phyloP scores from a whole-genome alignment of 176 grass and related monocot species.

The Aegilops umbellulata region DNA sequence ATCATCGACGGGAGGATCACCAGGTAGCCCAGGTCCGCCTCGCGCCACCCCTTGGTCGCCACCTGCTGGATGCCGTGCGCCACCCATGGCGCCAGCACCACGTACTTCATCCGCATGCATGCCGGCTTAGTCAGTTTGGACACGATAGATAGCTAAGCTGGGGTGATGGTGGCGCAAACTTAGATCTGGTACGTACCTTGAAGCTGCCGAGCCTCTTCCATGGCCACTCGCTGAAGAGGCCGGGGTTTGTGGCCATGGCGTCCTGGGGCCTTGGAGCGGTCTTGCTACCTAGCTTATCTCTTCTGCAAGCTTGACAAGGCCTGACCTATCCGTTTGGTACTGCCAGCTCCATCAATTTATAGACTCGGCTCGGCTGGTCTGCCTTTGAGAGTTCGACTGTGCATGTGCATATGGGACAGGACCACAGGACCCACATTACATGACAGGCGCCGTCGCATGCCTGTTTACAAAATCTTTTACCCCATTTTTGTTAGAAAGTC shows the following conservation, averaged over 20 bases:
- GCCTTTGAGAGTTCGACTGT: not conserved
- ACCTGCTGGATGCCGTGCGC: constrained; percentile 31
- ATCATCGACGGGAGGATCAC: constrained; percentile 53
- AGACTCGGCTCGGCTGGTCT: not conserved
- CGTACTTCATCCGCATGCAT: constrained; percentile 35
- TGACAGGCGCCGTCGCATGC: not conserved
- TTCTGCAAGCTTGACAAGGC: not conserved
- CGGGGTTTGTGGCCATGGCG: constrained; percentile 76
- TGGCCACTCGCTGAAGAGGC: constrained; percentile 85
- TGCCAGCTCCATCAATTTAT: not conserved
- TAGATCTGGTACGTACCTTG: constrained; percentile 51
- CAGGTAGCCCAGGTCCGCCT: constrained; percentile 31
- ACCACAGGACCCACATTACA: not conserved
- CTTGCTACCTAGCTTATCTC: not conserved
- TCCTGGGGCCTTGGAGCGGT: not conserved
- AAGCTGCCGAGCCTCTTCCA: constrained; percentile 92
- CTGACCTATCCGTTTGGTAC: not conserved
- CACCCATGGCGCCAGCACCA: constrained; percentile 70
- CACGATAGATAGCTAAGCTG: no score
- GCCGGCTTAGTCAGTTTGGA: not conserved
- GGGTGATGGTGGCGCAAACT: not conserved
- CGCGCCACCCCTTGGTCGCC: constrained; percentile 47
- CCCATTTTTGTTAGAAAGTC: not conserved
- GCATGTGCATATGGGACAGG: not conserved
- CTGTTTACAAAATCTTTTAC: not conserved